These are phyloP conservation scores for Alternaria metachromatica DNA, from an alignment of 2,329 filamentous ascomycete species.

Conservation along the genomic window DNA sequence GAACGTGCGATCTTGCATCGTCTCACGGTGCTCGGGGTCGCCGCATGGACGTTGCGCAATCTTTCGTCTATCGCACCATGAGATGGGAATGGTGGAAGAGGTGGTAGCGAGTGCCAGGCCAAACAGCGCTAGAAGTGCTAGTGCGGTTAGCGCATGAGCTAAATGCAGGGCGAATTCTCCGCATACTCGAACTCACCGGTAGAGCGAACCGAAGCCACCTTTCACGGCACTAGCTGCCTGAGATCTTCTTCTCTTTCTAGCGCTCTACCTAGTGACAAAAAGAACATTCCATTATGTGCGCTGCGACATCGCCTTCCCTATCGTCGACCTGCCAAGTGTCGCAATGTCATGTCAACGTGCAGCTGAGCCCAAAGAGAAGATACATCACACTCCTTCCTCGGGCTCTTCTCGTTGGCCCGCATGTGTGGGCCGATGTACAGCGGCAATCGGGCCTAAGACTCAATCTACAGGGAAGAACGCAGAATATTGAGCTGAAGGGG, in stretches of 20 bases:
- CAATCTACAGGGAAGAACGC: constrained; percentile 1
- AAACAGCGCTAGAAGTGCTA: neutral
- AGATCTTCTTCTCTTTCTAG: neutral
- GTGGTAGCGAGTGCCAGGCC: neutral
- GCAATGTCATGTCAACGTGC: neutral
- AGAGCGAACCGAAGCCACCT: neutral
- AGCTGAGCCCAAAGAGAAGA: neutral
- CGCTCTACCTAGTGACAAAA: neutral
- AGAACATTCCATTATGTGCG: neutral
- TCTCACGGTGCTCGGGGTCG: neutral
- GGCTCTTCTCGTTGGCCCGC: neutral
- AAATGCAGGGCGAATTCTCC: neutral
- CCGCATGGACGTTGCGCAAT: neutral
- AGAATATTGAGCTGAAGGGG: neutral
- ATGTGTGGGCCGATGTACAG: neutral
- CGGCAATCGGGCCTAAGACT: constrained; percentile 1
- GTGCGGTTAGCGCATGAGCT: neutral
- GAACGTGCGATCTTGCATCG: neutral
- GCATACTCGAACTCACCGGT: neutral
- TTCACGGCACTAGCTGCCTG: neutral
- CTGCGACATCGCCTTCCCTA: neutral
- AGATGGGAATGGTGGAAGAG: constrained; percentile 1
- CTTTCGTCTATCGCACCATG: neutral
- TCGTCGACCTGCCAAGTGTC: neutral
- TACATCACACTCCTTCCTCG: neutral